Base-by-base conservation (phyloP, 2,329 filamentous ascomycete genomes). In the Plectosphaerella cucumerina region DNA sequence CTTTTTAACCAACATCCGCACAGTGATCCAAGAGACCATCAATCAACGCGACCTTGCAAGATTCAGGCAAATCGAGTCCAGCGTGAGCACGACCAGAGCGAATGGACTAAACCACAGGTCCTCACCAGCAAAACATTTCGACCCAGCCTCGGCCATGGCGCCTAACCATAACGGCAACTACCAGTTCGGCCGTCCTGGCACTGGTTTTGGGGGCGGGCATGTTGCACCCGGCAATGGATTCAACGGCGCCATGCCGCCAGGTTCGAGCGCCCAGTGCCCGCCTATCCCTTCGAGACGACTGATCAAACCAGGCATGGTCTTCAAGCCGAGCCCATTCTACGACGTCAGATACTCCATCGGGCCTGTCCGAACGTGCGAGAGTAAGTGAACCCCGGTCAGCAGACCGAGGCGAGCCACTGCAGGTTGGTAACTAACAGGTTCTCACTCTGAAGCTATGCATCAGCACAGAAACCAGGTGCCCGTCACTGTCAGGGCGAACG, bases 241-340 rank as follows among this genome's bases (percentile, higher is more conserved):
- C 50, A 51, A 35, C 46, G 42, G 20, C 26, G 42, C 34, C 49
- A 59, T 59, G 54, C 35, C 61, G 68, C 18, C 44, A 47, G 26
- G 26, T 31, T 31, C 12, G 26, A 31, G 9, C 3, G 8, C 26
- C 26, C 26, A 31, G 26, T 31, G 26, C 26, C 26, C 26, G 26
- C 26, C 26, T 11, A 11, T 31, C 26, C 6, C 3, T 31, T 31
- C 26, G 8, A 31, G 26, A 31, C 12, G 9, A 11, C 26, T 31
- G 26, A 22, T 17, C 20, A 43, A 18, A 18, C 9, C 31, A 54
- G 56, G 55, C 3, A 50, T 50, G 18, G 51, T 55, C 11, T 78
- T 77, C 72, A 93, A 89, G 62, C 68, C 83, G 4, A 96, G 90
- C 61, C 93, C 94, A 0, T 99, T 97, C 67, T 97, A 93, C 63